Base-by-base conservation (phyloP, 2,329 filamentous ascomycete genomes). In the Dothistroma septosporum region DNA sequence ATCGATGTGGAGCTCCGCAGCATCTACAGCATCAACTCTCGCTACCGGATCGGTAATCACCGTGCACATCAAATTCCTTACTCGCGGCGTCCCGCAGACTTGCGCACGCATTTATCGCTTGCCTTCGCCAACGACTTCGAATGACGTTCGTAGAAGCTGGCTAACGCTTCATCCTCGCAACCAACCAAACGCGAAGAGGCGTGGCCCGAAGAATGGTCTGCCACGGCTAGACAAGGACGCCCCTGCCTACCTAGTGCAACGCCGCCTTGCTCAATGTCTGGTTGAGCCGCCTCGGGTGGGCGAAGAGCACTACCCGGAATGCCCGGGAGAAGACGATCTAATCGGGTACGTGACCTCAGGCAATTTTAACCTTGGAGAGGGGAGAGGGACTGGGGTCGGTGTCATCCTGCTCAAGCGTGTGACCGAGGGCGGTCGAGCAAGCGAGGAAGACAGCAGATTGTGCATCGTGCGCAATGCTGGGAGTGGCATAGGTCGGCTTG, bases 311-410 rank as follows among this genome's bases (percentile, higher is more conserved):
- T 85, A 90, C 66, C 87, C 88, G 0, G 71, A 86, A 0, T 85
- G 92, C n/a, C 93, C 93, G 0, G 80, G 81, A 10, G 86, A 86
- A 63, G 80, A 83, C 22, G 90, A 97, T 72, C 80, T 97, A 12
- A 84, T 97, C 55, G 94, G 94, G 0, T 99, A 96, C 73, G 87
- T 97, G 24, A 97, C 92, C 1, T 89, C 88, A 0, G 94, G 93
- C 0, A 88, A 90, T 55, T 96, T 88, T 73, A 92, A 88, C 69
- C 82, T 97, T 1, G 84, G 85, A 1, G 85, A 89, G 65, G 94
- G 93, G 0, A 84, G 82, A 66, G 90, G 88, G 0, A 86, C 86
- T 16, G 93, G 87, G 0, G 81, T 97, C 61, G 94, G 89, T 0
- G 87, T 84, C 54, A 72, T 97, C 28, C 78, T 85, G 14, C 78